Base-by-base conservation (phyloP, 352 stramenopile species). In the Saprolegnia diclina region DNA sequence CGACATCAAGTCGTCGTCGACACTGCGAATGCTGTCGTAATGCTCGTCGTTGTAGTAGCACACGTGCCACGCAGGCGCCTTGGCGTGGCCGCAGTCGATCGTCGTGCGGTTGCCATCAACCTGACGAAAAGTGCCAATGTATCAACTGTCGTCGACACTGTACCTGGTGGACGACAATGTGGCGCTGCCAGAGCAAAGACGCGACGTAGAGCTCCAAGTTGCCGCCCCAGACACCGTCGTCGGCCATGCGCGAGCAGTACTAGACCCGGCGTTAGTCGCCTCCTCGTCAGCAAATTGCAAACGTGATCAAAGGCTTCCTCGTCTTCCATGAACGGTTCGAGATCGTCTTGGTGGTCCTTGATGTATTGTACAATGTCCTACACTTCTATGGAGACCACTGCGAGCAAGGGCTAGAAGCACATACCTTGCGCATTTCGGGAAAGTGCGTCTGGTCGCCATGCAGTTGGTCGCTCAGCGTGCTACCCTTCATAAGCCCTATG, bases 291-390 rank as follows among this genome's bases (percentile, higher is more conserved):
- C 4, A 67, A 61, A 13, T 44, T n/a, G n/a, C 74, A 19, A 71
- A 91, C 86, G 68, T 88, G 81, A 14, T 94, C 86, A 72, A 94
- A 94, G 45, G 84, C 86, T 52, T 94, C 86, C 46, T 90, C 85
- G 64, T 92, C 84, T 75, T 94, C 86, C 84, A 94, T 91, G 77
- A 94, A 94, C 56, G 86, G 84, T 68, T 92, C 82, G 71, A 94
- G 90, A 61, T 92, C 81, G 35, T 76, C 70, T 5, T 83, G 82
- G 69, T 92, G 82, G 26, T 77, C 72, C 64, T 90, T 80, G 37
- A 94, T 81, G 62, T 85, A 91, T 48, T 83, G 73, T 35, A 92
- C 77, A 53, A 92, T 77, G 40, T 80, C 80, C 86, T 94, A 64
- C 19, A 56, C 6, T 44, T 29, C 6, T 53, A 11, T 11, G 10